Evolutionary conservation across 306 rosid species (phyloP).

Genomic region (Acmispon strigosus): DNA sequence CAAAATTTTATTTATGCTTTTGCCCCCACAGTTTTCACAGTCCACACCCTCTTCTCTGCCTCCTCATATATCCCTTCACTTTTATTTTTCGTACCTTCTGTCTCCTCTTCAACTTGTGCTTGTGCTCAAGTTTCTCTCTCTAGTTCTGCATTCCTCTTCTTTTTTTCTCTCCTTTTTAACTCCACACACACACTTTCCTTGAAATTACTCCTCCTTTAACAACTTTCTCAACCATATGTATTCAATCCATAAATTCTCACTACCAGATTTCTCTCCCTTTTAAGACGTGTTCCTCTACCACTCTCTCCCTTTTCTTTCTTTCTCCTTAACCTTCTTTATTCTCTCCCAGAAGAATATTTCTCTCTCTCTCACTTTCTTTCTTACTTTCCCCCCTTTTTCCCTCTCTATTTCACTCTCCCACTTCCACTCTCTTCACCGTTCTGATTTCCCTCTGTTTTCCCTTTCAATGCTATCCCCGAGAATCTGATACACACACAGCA

Average conservation of each 20-base stretch:
- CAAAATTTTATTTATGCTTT: constrained; percentile 22
- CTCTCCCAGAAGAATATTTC: constrained; percentile 9
- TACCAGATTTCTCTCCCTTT: constrained; percentile 15
- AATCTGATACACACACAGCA: constrained; percentile 19
- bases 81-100: constrained; percentile 27
- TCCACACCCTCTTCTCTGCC: not conserved
- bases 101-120: constrained; percentile 1
- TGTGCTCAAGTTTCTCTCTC: not conserved
- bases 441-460: constrained; percentile 12
- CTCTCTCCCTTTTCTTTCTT: constrained; percentile 17
- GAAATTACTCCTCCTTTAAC: constrained; percentile 53
- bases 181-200: constrained; percentile 23
- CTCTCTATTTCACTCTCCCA: constrained; percentile 5
- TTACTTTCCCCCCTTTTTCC: not conserved
- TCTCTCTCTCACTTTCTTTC: not conserved
- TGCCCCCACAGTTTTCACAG: constrained; percentile 21
- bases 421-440: not conserved
- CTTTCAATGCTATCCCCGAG: constrained; percentile 30
- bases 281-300: constrained; percentile 10
- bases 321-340: constrained; percentile 30
- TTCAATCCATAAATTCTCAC: constrained; percentile 6
- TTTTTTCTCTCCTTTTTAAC: not conserved
- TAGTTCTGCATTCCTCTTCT: not conserved
- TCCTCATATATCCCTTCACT: constrained; percentile 15
- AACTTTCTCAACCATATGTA: constrained; percentile 8